phyloP scores from a whole-genome alignment of 2,329 filamentous ascomycete genomes.

The Paecilomyces variotii region DNA sequence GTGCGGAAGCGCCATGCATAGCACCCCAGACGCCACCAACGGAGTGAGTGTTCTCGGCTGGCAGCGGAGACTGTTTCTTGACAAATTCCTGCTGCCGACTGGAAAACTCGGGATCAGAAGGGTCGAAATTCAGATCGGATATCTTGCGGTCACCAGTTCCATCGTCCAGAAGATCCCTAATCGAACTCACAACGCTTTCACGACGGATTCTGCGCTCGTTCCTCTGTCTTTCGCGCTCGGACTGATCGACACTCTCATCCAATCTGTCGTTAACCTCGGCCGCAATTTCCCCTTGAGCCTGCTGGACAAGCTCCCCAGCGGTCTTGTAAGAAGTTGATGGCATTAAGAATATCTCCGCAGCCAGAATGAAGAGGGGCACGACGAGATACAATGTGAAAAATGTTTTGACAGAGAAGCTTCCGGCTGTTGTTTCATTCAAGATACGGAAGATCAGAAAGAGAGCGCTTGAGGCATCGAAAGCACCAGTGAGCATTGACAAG shows the following conservation, averaged over 20 bases:
- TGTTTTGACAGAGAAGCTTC: constrained; percentile 52
- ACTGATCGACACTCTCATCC: constrained; percentile 45
- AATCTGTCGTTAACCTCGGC: constrained; percentile 51
- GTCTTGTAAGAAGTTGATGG: constrained; percentile 75
- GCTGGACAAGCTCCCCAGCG: constrained; percentile 69
- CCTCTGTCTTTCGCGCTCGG: constrained; percentile 40
- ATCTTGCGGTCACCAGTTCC: constrained; percentile 6
- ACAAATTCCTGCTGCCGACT: constrained; percentile 2
- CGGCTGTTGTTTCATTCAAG: constrained; percentile 53
- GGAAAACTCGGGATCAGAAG: constrained; percentile 1
- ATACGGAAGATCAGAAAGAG: constrained; percentile 68
- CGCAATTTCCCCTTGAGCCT: constrained; percentile 50
- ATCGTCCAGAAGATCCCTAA: constrained; percentile 62
- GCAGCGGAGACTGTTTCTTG: constrained; percentile 19
- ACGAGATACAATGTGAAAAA: constrained; percentile 68
- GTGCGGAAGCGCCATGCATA: constrained; percentile 64
- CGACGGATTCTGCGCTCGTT: constrained; percentile 52
- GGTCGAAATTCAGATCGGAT: constrained; percentile 12
- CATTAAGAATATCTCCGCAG: constrained; percentile 63
- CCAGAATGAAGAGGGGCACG: constrained; percentile 59
- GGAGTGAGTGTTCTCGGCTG: constrained; percentile 5
- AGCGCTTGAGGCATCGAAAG: constrained; percentile 75
- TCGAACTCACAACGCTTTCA: constrained; percentile 59
- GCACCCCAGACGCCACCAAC: constrained; percentile 70
- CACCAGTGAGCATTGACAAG: constrained; percentile 68